These are phyloP conservation scores for Trypanosoma brucei DNA, from an alignment of 208 protist species.

Conservation along the genomic window DNA sequence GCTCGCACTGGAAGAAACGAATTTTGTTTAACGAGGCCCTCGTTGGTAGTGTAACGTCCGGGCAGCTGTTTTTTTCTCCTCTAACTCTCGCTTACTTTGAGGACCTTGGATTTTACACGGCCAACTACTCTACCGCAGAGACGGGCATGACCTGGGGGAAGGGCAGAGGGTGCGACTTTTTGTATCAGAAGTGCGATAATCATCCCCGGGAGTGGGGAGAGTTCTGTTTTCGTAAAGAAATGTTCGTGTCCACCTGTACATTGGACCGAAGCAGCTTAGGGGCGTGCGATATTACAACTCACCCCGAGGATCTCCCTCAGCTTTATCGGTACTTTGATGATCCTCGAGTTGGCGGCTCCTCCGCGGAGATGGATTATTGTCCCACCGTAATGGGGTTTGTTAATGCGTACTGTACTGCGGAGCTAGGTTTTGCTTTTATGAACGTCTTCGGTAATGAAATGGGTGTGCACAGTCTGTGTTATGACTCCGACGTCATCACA, in stretches of 20 bases:
- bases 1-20: constrained; percentile 64
- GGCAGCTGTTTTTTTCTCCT: constrained; percentile 33
- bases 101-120: constrained; percentile 46
- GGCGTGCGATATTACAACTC: constrained; percentile 27
- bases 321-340: constrained; percentile 47
- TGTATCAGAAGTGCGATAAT: constrained; percentile 41
- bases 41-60: constrained; percentile 33
- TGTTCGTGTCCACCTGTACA: constrained; percentile 19
- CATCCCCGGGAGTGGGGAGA: constrained; percentile 20
- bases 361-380: constrained; percentile 53
- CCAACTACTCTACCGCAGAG: constrained; percentile 43
- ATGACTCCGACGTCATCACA: constrained; percentile 39
- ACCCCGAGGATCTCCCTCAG: constrained; percentile 16
- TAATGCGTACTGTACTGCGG: constrained; percentile 31
- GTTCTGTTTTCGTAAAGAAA: constrained; percentile 39
- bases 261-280: constrained; percentile 30
- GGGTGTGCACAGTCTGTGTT: constrained; percentile 30
- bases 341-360: constrained; percentile 21
- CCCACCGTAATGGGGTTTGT: constrained; percentile 24
- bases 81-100: constrained; percentile 59
- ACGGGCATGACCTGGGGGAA: constrained; percentile 37
- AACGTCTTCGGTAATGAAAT: constrained; percentile 46
- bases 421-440: not conserved
- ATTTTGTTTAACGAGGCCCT: constrained; percentile 53
- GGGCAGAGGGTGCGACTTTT: constrained; percentile 40